Evolutionary conservation across 306 rosid genomes (phyloP).

Genomic region (Cotoneaster glaucophyllus): DNA sequence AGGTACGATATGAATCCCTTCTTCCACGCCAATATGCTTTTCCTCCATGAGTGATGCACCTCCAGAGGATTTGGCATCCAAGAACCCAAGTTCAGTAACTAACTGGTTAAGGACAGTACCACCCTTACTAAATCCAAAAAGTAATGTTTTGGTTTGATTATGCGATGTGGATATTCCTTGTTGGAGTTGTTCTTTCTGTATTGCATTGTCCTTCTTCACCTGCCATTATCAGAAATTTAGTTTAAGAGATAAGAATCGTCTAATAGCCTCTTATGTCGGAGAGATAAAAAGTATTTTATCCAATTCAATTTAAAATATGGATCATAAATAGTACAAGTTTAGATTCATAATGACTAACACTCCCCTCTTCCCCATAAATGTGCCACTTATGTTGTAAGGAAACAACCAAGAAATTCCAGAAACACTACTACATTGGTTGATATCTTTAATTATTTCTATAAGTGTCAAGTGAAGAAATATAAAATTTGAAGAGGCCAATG

Average conservation of each 20-base stretch:
- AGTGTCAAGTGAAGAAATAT: background rate
- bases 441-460: no score
- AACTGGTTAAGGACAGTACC: conserved; percentile 80
- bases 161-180: conserved; percentile 7
- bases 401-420: no score
- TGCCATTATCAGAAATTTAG: conserved; percentile 24
- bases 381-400: no score
- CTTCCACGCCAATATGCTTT: conserved; percentile 15
- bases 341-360: no score
- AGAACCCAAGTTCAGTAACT: conserved; percentile 62
- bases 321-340: no score
- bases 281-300: no score
- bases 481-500: background rate
- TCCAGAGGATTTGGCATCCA: conserved; percentile 16
- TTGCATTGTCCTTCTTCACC: conserved; percentile 31
- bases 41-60: conserved; percentile 12
- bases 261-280: no score
- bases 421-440: no score
- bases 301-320: no score
- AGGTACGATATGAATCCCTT: conserved; percentile 30
- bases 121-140: conserved; percentile 93
- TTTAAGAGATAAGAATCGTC: background rate
- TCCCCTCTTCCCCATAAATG: no score
- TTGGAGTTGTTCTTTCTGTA: conserved; percentile 17
- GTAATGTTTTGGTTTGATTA: conserved; percentile 42